phyloP scores from a whole-genome alignment of 2,329 filamentous ascomycete species.

The Triangularia verruculosa region DNA sequence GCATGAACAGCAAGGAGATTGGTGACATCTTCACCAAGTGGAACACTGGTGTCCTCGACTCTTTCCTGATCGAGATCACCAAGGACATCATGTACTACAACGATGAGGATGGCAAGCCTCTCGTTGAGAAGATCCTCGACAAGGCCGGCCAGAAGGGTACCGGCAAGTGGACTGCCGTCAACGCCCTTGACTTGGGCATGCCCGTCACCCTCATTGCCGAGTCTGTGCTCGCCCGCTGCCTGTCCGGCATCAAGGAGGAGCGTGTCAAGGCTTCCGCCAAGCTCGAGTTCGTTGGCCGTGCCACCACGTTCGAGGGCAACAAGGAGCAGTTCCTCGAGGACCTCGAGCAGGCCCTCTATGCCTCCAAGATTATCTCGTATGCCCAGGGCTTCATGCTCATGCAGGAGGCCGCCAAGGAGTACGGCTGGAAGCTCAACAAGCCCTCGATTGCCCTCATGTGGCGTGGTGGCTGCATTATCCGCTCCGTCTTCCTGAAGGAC shows the following conservation, averaged over 20 bases:
- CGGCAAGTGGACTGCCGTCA: slow-evolving; percentile 99
- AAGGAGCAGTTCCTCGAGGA: slow-evolving; percentile 92
- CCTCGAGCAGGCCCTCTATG: slow-evolving; percentile 97
- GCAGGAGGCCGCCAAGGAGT: slow-evolving; percentile 96
- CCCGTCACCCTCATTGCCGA: slow-evolving; percentile 97
- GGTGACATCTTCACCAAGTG: slow-evolving; percentile 91
- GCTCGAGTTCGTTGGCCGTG: slow-evolving; percentile 71
- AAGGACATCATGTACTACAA: slow-evolving; percentile 98
- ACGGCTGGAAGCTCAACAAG: slow-evolving; percentile 99
- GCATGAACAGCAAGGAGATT: slow-evolving; percentile 87
- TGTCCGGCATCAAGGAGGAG: slow-evolving; percentile 93
- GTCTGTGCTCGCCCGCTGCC: slow-evolving; percentile 90
- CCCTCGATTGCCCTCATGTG: slow-evolving; percentile 99
- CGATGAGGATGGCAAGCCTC: slow-evolving; percentile 84
- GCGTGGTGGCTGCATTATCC: slow-evolving; percentile 99
- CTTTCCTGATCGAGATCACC: slow-evolving; percentile 99
- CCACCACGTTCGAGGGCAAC: slow-evolving; percentile 80
- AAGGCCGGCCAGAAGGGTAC: slow-evolving; percentile 99
- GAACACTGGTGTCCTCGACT: slow-evolving; percentile 98
- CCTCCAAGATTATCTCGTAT: slow-evolving; percentile 99
- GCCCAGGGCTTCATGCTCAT: slow-evolving; percentile 99
- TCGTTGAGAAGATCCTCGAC: slow-evolving; percentile 99
- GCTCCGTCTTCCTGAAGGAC: slow-evolving; percentile 99
- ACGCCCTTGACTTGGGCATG: slow-evolving; percentile 97
- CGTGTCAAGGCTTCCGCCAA: slow-evolving; percentile 76